phyloP scores from a whole-genome alignment of 2,329 filamentous ascomycete species.

The Ceratocystis albifundus region DNA sequence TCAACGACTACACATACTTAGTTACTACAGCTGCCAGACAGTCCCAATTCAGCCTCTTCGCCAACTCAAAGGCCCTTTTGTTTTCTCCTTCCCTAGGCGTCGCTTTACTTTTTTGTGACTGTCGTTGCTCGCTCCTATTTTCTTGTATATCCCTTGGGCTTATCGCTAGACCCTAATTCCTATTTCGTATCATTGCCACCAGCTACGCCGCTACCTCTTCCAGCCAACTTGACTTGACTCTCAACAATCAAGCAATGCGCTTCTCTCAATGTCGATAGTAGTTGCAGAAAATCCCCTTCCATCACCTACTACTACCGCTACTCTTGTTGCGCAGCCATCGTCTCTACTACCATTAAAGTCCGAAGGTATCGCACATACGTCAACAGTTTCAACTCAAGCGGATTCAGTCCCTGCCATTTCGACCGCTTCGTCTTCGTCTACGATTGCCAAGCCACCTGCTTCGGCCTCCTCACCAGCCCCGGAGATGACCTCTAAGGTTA shows the following conservation, averaged over 20 bases:
- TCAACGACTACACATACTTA: not conserved
- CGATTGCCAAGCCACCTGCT: not conserved
- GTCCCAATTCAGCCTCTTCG: not conserved
- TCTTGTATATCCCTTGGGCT: conserved; percentile 2
- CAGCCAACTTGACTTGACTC: not conserved
- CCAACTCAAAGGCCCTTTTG: not conserved
- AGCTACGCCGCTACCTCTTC: not conserved
- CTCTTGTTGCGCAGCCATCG: not conserved
- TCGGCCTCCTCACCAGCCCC: not conserved
- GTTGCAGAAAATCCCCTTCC: not conserved
- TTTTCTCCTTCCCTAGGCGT: not conserved
- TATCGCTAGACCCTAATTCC: not conserved
- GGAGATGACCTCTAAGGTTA: not conserved
- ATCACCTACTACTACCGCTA: not conserved
- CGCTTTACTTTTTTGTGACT: not conserved
- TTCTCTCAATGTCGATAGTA: not conserved
- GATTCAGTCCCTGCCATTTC: not conserved
- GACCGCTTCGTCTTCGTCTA: not conserved
- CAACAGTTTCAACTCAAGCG: not conserved
- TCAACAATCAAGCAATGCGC: not conserved
- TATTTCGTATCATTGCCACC: not conserved
- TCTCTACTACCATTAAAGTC: not conserved
- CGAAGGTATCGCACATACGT: not conserved
- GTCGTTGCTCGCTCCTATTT: not conserved
- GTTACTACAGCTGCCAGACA: not conserved